Percentiles rank a stretch among this genome's conserved stretches.
Conservation (phyloP, 495 filamentous ascomycete genomes). For the Neurospora sp. region DNA sequence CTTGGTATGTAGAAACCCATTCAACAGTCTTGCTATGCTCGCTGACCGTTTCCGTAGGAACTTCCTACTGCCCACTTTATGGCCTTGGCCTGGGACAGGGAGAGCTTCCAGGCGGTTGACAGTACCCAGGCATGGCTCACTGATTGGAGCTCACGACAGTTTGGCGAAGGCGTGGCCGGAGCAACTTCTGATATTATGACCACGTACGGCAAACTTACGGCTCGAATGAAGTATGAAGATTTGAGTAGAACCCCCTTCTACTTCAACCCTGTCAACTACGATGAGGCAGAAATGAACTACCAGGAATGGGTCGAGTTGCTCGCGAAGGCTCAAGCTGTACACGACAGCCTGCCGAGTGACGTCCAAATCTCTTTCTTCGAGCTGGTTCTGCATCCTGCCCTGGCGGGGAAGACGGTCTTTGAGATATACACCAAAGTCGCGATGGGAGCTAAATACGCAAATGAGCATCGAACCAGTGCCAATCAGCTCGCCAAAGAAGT, state of each 20-base stretch:
- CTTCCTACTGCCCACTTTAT: constrained; percentile 49
- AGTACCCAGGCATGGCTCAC: constrained; percentile 40
- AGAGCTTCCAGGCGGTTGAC: constrained; percentile 28
- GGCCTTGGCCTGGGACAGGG: constrained; percentile 50
- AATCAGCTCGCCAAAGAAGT: constrained; percentile 43
- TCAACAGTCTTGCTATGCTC: neutral
- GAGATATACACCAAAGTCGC: constrained; percentile 27
- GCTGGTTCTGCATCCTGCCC: constrained; percentile 50
- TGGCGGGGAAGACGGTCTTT: constrained; percentile 36
- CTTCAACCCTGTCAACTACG: constrained; percentile 50
- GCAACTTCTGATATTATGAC: constrained; percentile 40
- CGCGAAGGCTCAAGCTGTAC: constrained; percentile 36
- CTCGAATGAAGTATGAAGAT: constrained; percentile 52
- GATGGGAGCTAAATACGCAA: constrained; percentile 11
- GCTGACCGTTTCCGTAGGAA: constrained; percentile 16
- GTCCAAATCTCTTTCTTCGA: constrained; percentile 48
- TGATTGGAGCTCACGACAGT: constrained; percentile 32
- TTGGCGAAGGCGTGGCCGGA: constrained; percentile 22
- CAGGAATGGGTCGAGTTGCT: constrained; percentile 44
- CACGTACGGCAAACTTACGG: constrained; percentile 45
- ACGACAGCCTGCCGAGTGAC: constrained; percentile 29
- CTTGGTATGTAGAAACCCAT: constrained; percentile 23
- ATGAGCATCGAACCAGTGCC: constrained; percentile 17
- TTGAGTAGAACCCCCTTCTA: constrained; percentile 38
- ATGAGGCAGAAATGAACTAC: constrained; percentile 50